Conservation (phyloP, 2,329 filamentous ascomycete genomes). For the Fusarium paranaense region DNA sequence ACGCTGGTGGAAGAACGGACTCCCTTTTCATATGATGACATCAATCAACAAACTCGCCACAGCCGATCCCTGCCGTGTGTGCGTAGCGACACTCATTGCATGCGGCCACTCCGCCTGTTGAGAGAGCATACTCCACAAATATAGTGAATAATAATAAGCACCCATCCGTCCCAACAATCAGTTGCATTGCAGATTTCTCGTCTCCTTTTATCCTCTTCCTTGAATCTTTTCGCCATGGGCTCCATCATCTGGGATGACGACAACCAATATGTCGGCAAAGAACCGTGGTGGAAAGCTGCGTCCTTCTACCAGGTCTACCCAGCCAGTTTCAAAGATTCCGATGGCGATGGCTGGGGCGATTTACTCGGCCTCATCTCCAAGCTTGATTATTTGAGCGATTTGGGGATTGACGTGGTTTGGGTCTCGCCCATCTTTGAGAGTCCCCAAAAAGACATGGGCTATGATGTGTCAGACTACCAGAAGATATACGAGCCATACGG, state of each 20-base stretch:
- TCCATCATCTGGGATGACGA: conserved; percentile 47
- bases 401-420: conserved; percentile 48
- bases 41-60: not conserved
- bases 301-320: conserved; percentile 56
- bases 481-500: conserved; percentile 64
- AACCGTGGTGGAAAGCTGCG: conserved; percentile 56
- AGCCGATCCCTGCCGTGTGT: conserved; percentile 14
- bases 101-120: not conserved
- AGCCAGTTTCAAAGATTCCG: conserved; percentile 39
- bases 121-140: not conserved
- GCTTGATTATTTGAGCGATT: conserved; percentile 39
- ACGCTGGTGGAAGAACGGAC: not conserved
- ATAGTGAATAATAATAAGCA: not conserved
- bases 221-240: conserved; percentile 43
- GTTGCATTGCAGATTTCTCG: not conserved
- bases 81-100: not conserved
- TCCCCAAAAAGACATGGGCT: conserved; percentile 72
- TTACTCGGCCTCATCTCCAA: conserved; percentile 41
- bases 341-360: conserved; percentile 40
- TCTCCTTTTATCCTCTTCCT: not conserved
- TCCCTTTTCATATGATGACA: not conserved
- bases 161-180: not conserved
- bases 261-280: conserved; percentile 48
- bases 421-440: conserved; percentile 46
- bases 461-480: conserved; percentile 72